These are phyloP conservation scores for Glaciozyma antarctica DNA, from an alignment of 768 basidiomycete genomes.

Conservation along the genomic window DNA sequence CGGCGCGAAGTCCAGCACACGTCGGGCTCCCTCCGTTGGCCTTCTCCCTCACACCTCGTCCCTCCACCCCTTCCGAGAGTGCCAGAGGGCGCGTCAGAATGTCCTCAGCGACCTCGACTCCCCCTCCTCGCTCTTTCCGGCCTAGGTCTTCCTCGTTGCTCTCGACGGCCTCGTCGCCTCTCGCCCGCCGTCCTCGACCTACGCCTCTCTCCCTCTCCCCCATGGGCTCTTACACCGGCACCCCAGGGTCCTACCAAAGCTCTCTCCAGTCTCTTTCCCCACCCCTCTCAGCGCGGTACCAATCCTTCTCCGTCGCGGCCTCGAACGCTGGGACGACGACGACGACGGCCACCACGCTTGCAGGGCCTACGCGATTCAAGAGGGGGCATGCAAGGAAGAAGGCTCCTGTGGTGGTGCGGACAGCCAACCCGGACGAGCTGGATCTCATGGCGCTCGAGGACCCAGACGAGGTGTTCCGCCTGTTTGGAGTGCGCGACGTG, in stretches of 20 bases:
- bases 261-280: not conserved
- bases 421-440: conserved; percentile 19
- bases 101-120: not conserved
- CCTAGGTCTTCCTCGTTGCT: not conserved
- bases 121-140: not conserved
- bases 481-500: conserved; percentile 34
- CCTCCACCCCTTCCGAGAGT: not conserved
- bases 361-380: conserved; percentile 5
- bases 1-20: no score
- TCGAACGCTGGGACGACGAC: conserved; percentile 9
- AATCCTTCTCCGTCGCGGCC: not conserved
- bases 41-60: no score
- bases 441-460: conserved; percentile 29
- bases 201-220: conserved; percentile 3
- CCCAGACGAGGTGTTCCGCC: conserved; percentile 32
- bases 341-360: conserved; percentile 1
- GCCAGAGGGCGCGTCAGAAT: not conserved
- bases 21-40: no score
- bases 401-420: not conserved
- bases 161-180: conserved; percentile 1
- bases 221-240: not conserved
- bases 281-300: not conserved
- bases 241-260: not conserved
- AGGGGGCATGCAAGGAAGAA: conserved; percentile 17
- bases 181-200: conserved; percentile 1